Evolutionary conservation across 2,329 filamentous ascomycete species (phyloP).

Genomic region (Pseudogymnoascus sp.): DNA sequence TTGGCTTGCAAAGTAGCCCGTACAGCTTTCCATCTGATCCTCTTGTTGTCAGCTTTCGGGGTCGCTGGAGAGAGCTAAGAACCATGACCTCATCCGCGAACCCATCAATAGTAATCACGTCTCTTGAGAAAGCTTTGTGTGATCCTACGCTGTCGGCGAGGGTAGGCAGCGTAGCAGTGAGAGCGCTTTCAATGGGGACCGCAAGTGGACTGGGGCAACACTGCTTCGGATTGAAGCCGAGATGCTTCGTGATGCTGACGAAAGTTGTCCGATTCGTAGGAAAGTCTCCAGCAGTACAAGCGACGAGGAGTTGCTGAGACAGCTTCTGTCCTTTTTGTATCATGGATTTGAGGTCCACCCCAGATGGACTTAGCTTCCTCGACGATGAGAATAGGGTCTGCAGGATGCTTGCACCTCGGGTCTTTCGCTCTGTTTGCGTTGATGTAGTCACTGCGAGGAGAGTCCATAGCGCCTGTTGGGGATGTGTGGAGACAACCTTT

Average conservation of each 20-base stretch:
- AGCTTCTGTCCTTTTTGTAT: slow-evolving; percentile 75
- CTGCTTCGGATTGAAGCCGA: slow-evolving; percentile 76
- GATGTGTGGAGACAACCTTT: slow-evolving; percentile 80
- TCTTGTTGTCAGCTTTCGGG: slow-evolving; percentile 78
- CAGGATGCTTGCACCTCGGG: slow-evolving; percentile 46
- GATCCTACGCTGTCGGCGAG: slow-evolving; percentile 63
- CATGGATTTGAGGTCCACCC: slow-evolving; percentile 59
- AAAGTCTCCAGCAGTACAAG: slow-evolving; percentile 71
- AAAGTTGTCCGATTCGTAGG: slow-evolving; percentile 57
- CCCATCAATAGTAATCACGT: slow-evolving; percentile 72
- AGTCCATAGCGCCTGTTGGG: slow-evolving; percentile 87
- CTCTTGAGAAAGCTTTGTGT: slow-evolving; percentile 80
- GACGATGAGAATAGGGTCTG: slow-evolving; percentile 38
- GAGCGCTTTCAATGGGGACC: slow-evolving; percentile 77
- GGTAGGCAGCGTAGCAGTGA: slow-evolving; percentile 74
- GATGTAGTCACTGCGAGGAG: slow-evolving; percentile 81
- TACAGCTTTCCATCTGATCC: slow-evolving; percentile 86
- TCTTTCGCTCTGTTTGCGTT: slow-evolving; percentile 60
- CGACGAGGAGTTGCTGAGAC: slow-evolving; percentile 69
- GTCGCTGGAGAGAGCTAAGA: slow-evolving; percentile 84
- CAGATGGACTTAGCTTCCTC: slow-evolving; percentile 42
- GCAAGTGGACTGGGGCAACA: slow-evolving; percentile 77
- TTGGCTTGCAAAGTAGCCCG: slow-evolving; percentile 90
- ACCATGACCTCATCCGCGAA: slow-evolving; percentile 88
- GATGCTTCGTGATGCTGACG: slow-evolving; percentile 68